Conservation (phyloP, 805 yeast species). For the Jamesozyma piceae region DNA sequence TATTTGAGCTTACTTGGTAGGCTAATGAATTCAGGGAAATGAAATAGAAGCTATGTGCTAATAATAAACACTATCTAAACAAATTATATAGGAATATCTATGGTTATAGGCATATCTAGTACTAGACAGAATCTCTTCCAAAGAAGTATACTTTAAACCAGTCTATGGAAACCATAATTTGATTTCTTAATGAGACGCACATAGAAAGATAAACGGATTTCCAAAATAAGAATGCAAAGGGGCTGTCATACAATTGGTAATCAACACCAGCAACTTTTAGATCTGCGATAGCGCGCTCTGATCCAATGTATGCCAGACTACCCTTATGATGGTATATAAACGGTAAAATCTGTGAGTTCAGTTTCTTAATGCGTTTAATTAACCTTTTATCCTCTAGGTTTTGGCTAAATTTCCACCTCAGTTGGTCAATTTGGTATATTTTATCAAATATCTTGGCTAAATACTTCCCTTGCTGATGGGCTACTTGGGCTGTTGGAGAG, state of each 20-base stretch:
- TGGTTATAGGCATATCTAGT: too few species aligned
- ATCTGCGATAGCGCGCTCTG: conserved; percentile 91
- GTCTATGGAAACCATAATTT: conserved; percentile 74
- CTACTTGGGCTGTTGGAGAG: conserved; percentile 97
- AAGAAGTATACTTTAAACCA: conserved; percentile 83
- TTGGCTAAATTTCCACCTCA: conserved; percentile 36
- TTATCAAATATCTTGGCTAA: conserved; percentile 64
- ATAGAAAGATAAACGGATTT: conserved; percentile 86
- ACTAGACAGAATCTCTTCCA: conserved; percentile 66
- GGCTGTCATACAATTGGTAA: conserved; percentile 81
- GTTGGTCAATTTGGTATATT: conserved; percentile 50
- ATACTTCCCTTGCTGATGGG: conserved; percentile 85
- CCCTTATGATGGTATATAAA: conserved; percentile 86
- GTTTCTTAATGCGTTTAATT: conserved; percentile 36
- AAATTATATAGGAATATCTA: too few species aligned
- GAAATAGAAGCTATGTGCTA: too few species aligned
- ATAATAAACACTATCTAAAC: too few species aligned
- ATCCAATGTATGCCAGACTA: conserved; percentile 87
- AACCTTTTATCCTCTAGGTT: conserved; percentile 8
- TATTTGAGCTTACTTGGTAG: too few species aligned
- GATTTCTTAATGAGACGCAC: conserved; percentile 85
- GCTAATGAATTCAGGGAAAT: too few species aligned
- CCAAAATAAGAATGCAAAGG: conserved; percentile 87
- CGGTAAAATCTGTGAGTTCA: conserved; percentile 39
- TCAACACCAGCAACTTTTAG: conserved; percentile 67